Conservation (phyloP, 1,284 basidiomycete genomes). For the Bjerkandera adusta region DNA sequence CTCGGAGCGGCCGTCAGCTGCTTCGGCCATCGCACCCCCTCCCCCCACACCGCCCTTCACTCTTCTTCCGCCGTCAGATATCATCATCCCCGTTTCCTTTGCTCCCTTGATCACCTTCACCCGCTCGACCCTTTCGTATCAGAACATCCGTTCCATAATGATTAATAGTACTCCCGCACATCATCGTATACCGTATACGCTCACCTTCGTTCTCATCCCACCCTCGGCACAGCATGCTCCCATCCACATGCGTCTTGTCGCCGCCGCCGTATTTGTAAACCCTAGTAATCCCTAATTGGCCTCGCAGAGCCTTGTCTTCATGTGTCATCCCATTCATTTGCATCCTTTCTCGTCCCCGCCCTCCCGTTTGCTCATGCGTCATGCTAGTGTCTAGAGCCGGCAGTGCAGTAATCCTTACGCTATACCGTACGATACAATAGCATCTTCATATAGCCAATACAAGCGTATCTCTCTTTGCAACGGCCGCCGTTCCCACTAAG, state of each 20-base stretch:
- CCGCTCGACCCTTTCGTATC: constrained; percentile 2
- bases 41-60: too few species aligned
- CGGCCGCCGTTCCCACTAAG: too few species aligned
- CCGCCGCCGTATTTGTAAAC: neutral
- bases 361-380: too few species aligned
- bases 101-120: neutral
- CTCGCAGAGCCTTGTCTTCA: neutral
- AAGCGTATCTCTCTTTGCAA: too few species aligned
- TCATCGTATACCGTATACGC: too few species aligned
- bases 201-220: neutral
- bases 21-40: neutral
- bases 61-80: neutral
- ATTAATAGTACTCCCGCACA: too few species aligned
- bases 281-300: neutral
- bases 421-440: too few species aligned
- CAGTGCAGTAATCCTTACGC: too few species aligned
- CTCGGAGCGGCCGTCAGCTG: neutral
- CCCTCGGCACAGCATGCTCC: constrained; percentile 5
- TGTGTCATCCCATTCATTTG: neutral
- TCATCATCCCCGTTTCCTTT: constrained; percentile 12
- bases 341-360: too few species aligned
- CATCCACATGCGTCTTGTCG: neutral
- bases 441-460: too few species aligned
- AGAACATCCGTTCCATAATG: constrained; percentile 3
- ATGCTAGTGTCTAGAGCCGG: too few species aligned